phyloP scores from a whole-genome alignment of 441 rosid species.

The Pelargonium fulgidum region DNA sequence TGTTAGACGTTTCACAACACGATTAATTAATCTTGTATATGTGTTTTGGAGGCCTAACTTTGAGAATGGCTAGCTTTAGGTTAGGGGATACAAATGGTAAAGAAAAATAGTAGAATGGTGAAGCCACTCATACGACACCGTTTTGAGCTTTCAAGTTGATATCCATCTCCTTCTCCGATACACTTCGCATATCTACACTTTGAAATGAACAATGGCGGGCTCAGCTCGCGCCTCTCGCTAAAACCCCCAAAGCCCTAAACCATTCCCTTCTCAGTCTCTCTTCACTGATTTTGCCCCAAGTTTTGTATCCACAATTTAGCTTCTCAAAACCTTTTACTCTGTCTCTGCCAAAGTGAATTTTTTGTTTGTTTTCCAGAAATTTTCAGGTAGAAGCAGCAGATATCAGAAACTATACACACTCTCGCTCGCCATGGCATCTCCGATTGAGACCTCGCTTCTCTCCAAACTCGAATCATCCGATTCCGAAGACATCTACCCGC shows the following conservation, averaged over 20 bases:
- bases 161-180: neutral
- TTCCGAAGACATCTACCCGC: conserved; percentile 22
- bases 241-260: neutral
- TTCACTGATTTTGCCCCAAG: neutral
- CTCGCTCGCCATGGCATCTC: conserved; percentile 27
- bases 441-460: conserved; percentile 21
- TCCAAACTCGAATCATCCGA: conserved; percentile 30
- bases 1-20: no score
- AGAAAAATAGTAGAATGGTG: no score
- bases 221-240: neutral
- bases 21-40: no score
- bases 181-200: neutral
- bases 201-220: neutral
- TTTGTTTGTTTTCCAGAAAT: neutral
- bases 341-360: no score
- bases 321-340: no score
- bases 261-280: neutral
- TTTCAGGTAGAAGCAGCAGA: no score
- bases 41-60: no score
- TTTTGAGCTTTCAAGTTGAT: neutral
- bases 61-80: no score
- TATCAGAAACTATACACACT: neutral
- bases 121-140: no score
- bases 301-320: no score
- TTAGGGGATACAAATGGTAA: no score